Conservation (phyloP, 805 yeast species). For the Monosporozyma solicola region DNA sequence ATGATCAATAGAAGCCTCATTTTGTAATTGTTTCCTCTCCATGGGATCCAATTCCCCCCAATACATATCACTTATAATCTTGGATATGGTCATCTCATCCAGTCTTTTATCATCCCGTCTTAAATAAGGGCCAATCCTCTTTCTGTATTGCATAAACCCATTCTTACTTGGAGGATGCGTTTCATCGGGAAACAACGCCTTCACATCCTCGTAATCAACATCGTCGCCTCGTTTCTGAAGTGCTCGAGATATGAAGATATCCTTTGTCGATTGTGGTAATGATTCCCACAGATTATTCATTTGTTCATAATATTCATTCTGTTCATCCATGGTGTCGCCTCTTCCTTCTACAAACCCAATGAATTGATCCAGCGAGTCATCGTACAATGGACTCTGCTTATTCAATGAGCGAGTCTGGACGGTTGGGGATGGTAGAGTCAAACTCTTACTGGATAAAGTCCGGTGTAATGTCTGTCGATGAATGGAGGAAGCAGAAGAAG, state of each 20-base stretch:
- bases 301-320: neutral
- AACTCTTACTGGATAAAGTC: neutral
- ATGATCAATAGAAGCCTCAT: slow-evolving; percentile 5
- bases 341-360: slow-evolving; percentile 5
- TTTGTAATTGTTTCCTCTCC: slow-evolving; percentile 2
- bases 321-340: neutral
- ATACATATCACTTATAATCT: slow-evolving; percentile 5
- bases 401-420: neutral
- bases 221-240: neutral
- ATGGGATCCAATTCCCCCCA: slow-evolving; percentile 3
- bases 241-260: slow-evolving; percentile 7
- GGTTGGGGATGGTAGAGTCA: neutral
- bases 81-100: slow-evolving; percentile 5
- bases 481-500: neutral
- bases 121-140: slow-evolving; percentile 5
- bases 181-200: slow-evolving; percentile 3
- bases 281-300: slow-evolving; percentile 8
- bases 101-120: neutral
- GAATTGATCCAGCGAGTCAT: slow-evolving; percentile 9
- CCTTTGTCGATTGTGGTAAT: slow-evolving; percentile 8
- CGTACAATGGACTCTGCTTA: neutral
- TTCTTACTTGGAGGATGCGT: slow-evolving; percentile 2
- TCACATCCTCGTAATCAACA: slow-evolving; percentile 1
- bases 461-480: neutral
- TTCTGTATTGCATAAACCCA: slow-evolving; percentile 5